Evolutionary conservation across 179 eudicot genomes (phyloP), one percentile per base, ranked within the genome.

Genomic region (Camellia oleifera): DNA sequence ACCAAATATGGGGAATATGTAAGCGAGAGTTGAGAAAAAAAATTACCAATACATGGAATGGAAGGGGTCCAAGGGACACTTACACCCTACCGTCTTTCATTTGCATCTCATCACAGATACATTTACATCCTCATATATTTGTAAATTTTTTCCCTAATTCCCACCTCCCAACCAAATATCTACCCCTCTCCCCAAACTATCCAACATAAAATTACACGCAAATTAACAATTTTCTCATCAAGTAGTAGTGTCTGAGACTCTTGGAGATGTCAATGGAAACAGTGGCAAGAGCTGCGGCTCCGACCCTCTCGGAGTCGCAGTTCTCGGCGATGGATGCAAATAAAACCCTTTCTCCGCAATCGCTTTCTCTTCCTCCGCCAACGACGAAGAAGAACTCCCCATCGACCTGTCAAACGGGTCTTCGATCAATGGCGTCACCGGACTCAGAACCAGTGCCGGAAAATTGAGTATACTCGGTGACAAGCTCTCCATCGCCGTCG

Each of bases 391-490:
- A 6, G 77, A 67, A 54, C 32, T 73, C 40, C 76, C 81, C 48
- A 74, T 44, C 26, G 87, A 82, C 54, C 78, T 81, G 50, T 80
- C 26, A 5, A 77, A 74, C 0, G 74, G 72, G 56, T 87, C 87
- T 23, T 81, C 87, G 17, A 73, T 80, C 82, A 91, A 72, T 26
- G 92, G 90, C 70, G 91, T 89, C 2, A 85, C 92, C 1, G 92
- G 94, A 45, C 90, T 89, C 2, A 91, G 87, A 7, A 75, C 88
- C 66, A 91, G 78, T 15, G 90, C 58, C 46, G 94, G 92, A 52
- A 91, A 91, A 70, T 89, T 86, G 12, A 91, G 88, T 50, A 89
- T 78, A 50, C 94, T 91, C 15, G 92, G 94, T 0, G 94, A 91
- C 69, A 91, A 45, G 73, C 88, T 82, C 82, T 89, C 94, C 15